Conservation (phyloP, 805 yeast genomes). For the Sugiyamaella valdiviana region DNA sequence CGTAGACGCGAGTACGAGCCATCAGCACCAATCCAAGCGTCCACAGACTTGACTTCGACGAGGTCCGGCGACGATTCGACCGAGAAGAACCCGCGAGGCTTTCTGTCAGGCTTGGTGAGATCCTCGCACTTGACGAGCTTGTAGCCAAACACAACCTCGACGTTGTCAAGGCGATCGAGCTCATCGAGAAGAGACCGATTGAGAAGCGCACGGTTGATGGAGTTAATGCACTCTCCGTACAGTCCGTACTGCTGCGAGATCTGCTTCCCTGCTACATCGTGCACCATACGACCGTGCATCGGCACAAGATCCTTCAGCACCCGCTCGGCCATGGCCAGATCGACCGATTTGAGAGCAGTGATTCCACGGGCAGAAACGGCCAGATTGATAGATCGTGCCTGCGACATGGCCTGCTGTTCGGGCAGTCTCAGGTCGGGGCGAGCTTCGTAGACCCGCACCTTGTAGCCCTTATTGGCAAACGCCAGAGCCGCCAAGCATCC, state of each 20-base stretch:
- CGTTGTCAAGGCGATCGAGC: slow-evolving; percentile 42
- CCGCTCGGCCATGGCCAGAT: slow-evolving; percentile 48
- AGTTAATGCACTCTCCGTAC: slow-evolving; percentile 76
- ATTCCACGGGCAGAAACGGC: slow-evolving; percentile 88
- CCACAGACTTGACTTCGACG: slow-evolving; percentile 35
- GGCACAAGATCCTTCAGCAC: slow-evolving; percentile 64
- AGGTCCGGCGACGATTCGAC: slow-evolving; percentile 9
- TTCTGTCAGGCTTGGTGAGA: slow-evolving; percentile 20
- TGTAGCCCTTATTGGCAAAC: slow-evolving; percentile 60
- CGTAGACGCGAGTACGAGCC: slow-evolving; percentile 77
- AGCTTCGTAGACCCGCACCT: slow-evolving; percentile 66
- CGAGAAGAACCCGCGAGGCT: slow-evolving; percentile 21
- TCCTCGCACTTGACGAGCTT: slow-evolving; percentile 44
- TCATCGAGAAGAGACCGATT: slow-evolving; percentile 64
- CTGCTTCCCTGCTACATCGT: slow-evolving; percentile 55
- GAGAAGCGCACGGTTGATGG: slow-evolving; percentile 69
- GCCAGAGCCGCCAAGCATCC: slow-evolving; percentile 85
- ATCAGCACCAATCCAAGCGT: slow-evolving; percentile 75
- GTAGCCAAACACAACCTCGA: slow-evolving; percentile 48
- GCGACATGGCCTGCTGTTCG: slow-evolving; percentile 18
- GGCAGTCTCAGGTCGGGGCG: slow-evolving; percentile 59
- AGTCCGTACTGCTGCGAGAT: slow-evolving; percentile 72
- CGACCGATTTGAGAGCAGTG: slow-evolving; percentile 57
- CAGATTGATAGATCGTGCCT: slow-evolving; percentile 60
- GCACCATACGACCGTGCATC: slow-evolving; percentile 88